Base-by-base conservation (phyloP, 2,329 filamentous ascomycete genomes). In the Diplodia corticola region DNA sequence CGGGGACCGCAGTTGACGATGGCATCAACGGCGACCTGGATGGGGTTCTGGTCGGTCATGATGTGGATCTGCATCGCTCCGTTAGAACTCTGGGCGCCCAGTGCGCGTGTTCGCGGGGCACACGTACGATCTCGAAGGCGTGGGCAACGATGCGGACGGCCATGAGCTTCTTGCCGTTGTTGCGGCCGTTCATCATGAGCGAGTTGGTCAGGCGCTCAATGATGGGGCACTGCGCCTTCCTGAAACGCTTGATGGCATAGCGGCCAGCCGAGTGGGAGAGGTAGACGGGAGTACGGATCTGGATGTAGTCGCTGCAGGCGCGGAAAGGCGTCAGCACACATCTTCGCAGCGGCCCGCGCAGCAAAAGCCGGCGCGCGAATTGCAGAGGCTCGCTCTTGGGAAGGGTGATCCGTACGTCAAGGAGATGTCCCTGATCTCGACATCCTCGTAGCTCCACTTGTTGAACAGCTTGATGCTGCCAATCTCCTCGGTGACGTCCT, bases 161-260 rank as follows among this genome's bases (percentile, higher is more conserved):
- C 93, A 96, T 97, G 81, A 98, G 90, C 92, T 99, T 99, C 91
- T 99, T 99, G 85, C 95, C 95, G 91, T 97, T 99, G 92, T 99
- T 99, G 86, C 95, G 95, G 85, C 95, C 95, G 90, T 99, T 97
- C 94, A 98, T 98, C 96, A 99, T 99, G 82, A 99, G 90, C 69
- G 95, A 98, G 91, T 99, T 99, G 88, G 95, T 99, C 78, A 99
- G 90, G 83, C 95, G 94, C 91, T 99, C 95, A 81, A 99, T 97
- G 90, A 99, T 98, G 79, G 95, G 95, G 92, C 95, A 99, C 89
- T 98, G 96, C 82, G 96, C 95, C 91, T 99, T 99, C 88, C 95
- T 92, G 92, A 99, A 99, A 81, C 96, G 91, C 93, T 99, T 99
- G 85, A 90, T 89, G 81, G 95, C 95, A 89, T 97, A 99, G 82